Percentiles rank a stretch among this genome's conserved stretches.
Conservation (phyloP, 148 eudicot genomes). For the Spergularia marina region DNA sequence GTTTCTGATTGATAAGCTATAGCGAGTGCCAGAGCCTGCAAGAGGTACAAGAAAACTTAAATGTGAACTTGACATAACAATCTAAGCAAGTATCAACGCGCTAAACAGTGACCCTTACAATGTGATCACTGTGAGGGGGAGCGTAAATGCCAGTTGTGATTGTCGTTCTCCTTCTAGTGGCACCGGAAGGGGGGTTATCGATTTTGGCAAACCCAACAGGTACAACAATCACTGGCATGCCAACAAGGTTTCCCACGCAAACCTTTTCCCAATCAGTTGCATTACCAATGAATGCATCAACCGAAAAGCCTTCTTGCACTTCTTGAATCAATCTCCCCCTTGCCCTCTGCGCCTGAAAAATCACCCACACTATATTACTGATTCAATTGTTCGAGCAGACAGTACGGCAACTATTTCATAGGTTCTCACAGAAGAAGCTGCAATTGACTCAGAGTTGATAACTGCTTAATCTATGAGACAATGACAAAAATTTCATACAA, state of each 20-base stretch:
- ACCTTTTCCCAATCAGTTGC: conserved; percentile 83
- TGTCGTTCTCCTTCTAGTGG: conserved; percentile 51
- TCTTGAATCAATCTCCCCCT: conserved; percentile 73
- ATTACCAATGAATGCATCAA: conserved; percentile 80
- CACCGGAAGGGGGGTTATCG: conserved; percentile 41
- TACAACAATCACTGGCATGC: conserved; percentile 74
- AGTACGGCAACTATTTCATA: too few relatives aligned
- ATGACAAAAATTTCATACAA: neutral
- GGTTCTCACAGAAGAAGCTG: neutral
- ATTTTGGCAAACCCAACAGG: conserved; percentile 66
- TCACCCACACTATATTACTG: neutral
- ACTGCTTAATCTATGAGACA: neutral
- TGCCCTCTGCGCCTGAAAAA: conserved; percentile 72
- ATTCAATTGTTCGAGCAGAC: neutral
- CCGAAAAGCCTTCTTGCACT: conserved; percentile 59
- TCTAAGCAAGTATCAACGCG: neutral
- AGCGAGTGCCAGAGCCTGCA: conserved; percentile 75
- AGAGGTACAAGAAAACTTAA: neutral
- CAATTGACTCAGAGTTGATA: neutral
- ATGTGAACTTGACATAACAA: neutral
- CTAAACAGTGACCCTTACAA: conserved; percentile 40
- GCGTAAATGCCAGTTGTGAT: conserved; percentile 83
- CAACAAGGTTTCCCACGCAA: conserved; percentile 87
- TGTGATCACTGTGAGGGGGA: conserved; percentile 76
- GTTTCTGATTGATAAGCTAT: conserved; percentile 78